These are phyloP conservation scores for Alternaria novae-zelandiae DNA, from an alignment of 2,329 filamentous ascomycete genomes.

Conservation along the genomic window DNA sequence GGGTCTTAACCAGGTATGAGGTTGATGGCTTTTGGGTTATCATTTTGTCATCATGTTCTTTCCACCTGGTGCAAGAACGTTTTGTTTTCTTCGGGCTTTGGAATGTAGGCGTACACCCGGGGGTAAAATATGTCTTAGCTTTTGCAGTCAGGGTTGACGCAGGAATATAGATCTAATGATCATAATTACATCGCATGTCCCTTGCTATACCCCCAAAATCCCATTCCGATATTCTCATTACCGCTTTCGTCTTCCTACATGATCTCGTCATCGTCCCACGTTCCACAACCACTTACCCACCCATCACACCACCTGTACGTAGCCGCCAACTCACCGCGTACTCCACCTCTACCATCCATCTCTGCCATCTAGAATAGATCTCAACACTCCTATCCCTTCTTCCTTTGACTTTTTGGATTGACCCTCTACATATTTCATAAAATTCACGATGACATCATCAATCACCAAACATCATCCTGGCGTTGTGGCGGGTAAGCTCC, in stretches of 20 bases:
- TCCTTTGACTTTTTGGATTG: no score
- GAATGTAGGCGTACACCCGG: background rate
- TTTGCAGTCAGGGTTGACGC: background rate
- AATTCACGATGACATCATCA: background rate
- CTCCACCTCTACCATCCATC: no score
- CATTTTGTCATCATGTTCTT: background rate
- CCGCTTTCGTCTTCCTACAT: background rate
- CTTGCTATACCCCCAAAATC: background rate
- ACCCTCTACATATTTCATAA: no score
- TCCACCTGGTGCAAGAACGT: background rate
- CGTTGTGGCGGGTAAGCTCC: slow-evolving; percentile 33
- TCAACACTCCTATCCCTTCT: no score
- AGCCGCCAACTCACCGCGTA: background rate
- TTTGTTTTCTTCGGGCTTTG: background rate
- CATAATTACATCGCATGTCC: background rate
- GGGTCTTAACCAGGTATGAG: slow-evolving; percentile 11
- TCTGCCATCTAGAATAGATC: no score
- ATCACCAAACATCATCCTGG: slow-evolving; percentile 5
- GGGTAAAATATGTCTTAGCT: background rate
- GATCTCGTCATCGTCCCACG: background rate
- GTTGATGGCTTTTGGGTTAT: background rate
- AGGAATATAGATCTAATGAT: background rate
- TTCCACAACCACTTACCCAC: background rate
- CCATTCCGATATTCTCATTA: background rate
- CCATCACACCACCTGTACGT: background rate